Evolutionary conservation across 2,329 filamentous ascomycete genomes (phyloP), one percentile per base, ranked within the genome.

Genomic region (Zymoseptoria crescenta): DNA sequence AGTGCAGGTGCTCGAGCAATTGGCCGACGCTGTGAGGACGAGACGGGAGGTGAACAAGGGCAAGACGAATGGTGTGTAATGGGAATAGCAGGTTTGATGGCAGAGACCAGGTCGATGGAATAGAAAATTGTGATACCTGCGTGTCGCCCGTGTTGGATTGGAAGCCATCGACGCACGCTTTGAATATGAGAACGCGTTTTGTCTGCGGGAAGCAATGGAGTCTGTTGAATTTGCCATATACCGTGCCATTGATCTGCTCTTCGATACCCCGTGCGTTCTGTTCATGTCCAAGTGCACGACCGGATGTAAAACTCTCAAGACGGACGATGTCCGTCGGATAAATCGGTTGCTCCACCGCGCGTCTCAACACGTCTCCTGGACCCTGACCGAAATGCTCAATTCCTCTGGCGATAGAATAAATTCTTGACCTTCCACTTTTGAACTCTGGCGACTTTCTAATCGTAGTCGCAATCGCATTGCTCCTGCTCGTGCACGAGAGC

Each of bases 1-100:
- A 1, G 84, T 94, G 49, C 78, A 83, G 1, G 89, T 94, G 0
- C 81, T 97, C 24, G 88, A 96, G 75, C 83, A 93, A 67, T 82
- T 97, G 29, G 92, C 94, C 5, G 84, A 85, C n/a, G 89, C 90
- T 41, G 87, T 97, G 56, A 84, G 89, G 55, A 83, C 84, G 64
- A 84, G 93, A 68, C 84, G 94, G 68, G 79, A 84, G 54, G 61
- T 64, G 41, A 57, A 64, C 45, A 61, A 61, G 54, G 71, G 69
- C 59, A 67, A 63, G 62, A 58, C 61, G 27, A 68, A 70, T 51
- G 68, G 69, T 30, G 57, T 63, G 48, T 58, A 68, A 20, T 66
- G 56, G 54, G 19, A 45, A 4, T 5, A 19, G 48, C 3, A 56
- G 29, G 21, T 28, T 8, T 10, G 8, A 54, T n/a, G 24, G 52